Evolutionary conservation across 345 rosid genomes (phyloP).

Genomic region (Punica granatum): DNA sequence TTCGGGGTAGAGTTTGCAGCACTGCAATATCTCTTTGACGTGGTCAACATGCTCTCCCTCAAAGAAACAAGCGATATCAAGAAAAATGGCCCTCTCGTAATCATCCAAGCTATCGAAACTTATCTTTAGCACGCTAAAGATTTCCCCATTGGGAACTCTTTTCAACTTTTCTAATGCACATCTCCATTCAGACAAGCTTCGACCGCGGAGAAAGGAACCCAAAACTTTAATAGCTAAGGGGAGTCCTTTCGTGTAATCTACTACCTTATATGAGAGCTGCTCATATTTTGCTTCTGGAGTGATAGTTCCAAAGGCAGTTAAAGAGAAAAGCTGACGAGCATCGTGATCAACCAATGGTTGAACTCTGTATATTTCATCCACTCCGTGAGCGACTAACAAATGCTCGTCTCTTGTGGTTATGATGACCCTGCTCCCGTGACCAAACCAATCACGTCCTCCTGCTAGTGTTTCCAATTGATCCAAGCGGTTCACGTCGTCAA

Average conservation of each 20-base stretch:
- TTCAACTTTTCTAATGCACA: conserved; percentile 4
- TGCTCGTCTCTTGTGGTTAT: conserved; percentile 17
- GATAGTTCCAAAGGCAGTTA: conserved; percentile 2
- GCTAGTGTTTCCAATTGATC: conserved; percentile 10
- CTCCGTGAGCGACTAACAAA: conserved; percentile 1
- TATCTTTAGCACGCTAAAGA: conserved; percentile 2
- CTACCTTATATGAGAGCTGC: not conserved
- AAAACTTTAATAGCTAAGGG: conserved; percentile 12
- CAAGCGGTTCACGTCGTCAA: conserved; percentile 17
- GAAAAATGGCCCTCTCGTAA: conserved; percentile 10
- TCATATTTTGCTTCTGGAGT: not conserved
- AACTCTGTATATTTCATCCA: not conserved
- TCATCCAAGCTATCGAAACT: conserved; percentile 13
- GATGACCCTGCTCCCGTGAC: conserved; percentile 19
- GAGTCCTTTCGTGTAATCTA: conserved; percentile 11
- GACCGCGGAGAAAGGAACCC: conserved; percentile 9
- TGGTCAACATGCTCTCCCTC: conserved; percentile 2
- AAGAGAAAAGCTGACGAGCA: conserved; percentile 9
- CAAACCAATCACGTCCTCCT: conserved; percentile 12
- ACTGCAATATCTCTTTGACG: not conserved
- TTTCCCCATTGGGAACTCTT: not conserved
- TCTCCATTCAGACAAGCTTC: conserved; percentile 9
- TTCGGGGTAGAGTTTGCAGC: conserved; percentile 6
- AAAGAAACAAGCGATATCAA: conserved; percentile 20
- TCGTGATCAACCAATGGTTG: not conserved